Evolutionary conservation across 2,329 filamentous ascomycete species (phyloP), one percentile per base, ranked within the genome.

Genomic region (Scedosporium boydii): DNA sequence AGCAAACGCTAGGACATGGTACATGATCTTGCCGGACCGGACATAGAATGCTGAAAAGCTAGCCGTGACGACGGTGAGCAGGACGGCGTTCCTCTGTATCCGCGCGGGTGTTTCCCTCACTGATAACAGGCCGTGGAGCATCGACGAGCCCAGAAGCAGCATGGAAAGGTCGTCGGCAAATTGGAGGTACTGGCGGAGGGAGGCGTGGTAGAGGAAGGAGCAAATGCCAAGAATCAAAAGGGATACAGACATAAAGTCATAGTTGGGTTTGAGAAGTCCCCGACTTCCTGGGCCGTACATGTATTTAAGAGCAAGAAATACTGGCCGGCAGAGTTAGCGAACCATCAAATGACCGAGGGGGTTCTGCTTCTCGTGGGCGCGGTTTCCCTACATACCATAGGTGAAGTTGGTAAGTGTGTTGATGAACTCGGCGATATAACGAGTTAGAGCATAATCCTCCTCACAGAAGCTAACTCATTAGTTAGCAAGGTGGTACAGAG

Each of bases 91-190:
- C 58, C 69, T 41, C 6, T 65, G 68, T 34, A 65, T 63, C 16
- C 71, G 71, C 2, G 70, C 60, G 6, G 74, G 70, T 5, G 78
- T 70, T 29, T 79, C 76, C 53, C 78, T 73, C 42, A 76, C 73
- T 12, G 77, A 79, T 62, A 78, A 75, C 4, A 80, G 70, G 58
- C 78, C 77, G 58, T 83, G 80, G 4, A 85, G 73, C 62, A 85
- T 75, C 0, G 80, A 74, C 64, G 78, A 80, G 23, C 76, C 77
- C 4, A 84, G 76, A 12, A 81, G 70, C 34, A 85, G 76, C 83
- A 85, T 85, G 61, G 81, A 80, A n/a, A 85, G 72, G 66, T 86
- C 83, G 66, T 86, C 83, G 65, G 76, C 77, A 63, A 78, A 78
- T 65, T 80, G 74, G 5, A 77, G 68, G 1, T 68, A 68, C 58